phyloP scores from a whole-genome alignment of 345 rosid genomes.

The Hypericum androsaemum region DNA sequence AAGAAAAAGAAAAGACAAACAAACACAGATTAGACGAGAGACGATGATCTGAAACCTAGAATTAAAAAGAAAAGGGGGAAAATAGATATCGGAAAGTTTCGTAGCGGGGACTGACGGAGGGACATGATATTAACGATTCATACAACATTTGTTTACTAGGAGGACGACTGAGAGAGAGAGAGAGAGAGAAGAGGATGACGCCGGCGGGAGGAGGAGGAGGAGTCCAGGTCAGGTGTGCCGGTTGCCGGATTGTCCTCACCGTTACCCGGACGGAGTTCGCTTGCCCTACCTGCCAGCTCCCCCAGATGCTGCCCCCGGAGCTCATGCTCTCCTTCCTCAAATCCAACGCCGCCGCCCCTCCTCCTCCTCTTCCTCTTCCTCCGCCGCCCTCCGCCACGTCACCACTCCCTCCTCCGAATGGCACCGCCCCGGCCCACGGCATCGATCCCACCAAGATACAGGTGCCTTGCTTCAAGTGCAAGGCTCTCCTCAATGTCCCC shows the following conservation, averaged over 20 bases:
- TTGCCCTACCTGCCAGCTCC: slow-evolving; percentile 78
- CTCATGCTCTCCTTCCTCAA: no score
- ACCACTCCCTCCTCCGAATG: slow-evolving; percentile 16
- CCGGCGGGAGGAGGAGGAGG: no score
- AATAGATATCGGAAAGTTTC: no score
- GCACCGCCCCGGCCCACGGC: slow-evolving; percentile 72
- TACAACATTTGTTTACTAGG: no score
- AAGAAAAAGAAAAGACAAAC: no score
- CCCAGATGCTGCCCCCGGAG: slow-evolving; percentile 97
- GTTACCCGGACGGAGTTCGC: slow-evolving; percentile 64
- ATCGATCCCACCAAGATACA: slow-evolving; percentile 98
- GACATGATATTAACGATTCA: no score
- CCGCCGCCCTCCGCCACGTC: slow-evolving; percentile 17
- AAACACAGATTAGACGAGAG: no score
- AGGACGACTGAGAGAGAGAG: no score
- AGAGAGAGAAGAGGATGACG: no score
- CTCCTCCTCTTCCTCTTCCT: slow-evolving; percentile 15
- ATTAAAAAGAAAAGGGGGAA: no score
- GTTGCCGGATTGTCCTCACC: slow-evolving; percentile 70
- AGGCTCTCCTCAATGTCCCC: slow-evolving; percentile 89
- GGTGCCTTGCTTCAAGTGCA: slow-evolving; percentile 87
- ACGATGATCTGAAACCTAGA: no score
- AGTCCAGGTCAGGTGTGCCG: slow-evolving; percentile 91
- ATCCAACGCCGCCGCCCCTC: slow-evolving; percentile 35
- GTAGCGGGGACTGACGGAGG: no score